Base-by-base conservation (phyloP, 345 rosid species). In the Aquilaria sinensis region DNA sequence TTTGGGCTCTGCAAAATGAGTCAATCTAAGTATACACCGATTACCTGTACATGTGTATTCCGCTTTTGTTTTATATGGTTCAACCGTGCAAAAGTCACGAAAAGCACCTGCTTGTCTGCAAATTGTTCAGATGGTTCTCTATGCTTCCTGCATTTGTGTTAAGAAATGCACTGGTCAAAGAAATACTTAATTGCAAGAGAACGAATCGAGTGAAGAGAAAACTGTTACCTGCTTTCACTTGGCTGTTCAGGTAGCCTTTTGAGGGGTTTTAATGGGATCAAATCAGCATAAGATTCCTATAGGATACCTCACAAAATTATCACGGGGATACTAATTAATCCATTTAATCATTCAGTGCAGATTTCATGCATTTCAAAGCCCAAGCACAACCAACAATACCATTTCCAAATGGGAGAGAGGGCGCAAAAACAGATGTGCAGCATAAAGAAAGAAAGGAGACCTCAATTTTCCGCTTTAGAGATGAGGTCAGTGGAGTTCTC, bases 401-500 rank as follows among this genome's bases (percentile, higher is more conserved):
- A 29, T 58, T 47, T 49, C 12, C 31, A 33, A 60, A 41, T 10
- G 69, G 23, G 47, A 57, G 9, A 8, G 30, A 3, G 51, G 14
- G 31, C 11, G 10, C 57, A 9, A 53, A 67, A 62, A 33, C 43
- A 49, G 56, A 62, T 14, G 48, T 50, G 51, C 47, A 43, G 43
- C 8, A 53, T 32, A 56, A 9, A 46, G 12, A 59, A 52, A 61
- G 66, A 56, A 53, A 52, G n/a, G 14, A 62, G 67, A 90, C 91
- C 92, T 85, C 85, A 57, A 34, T 74, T 83, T 90, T 90, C 58
- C 99, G 74, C 69, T 94, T 94, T 61, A 90, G 74, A 58, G 88
- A 81, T 66, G 84, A 55, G 11, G 62, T 72, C 23, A 3, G 57
- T 51, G 67, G 70, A 15, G 67, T 57, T 68, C 71, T 74, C 56